Evolutionary conservation across 495 filamentous ascomycete species (phyloP).

Genomic region (Podospora bellae-mahoneyi): DNA sequence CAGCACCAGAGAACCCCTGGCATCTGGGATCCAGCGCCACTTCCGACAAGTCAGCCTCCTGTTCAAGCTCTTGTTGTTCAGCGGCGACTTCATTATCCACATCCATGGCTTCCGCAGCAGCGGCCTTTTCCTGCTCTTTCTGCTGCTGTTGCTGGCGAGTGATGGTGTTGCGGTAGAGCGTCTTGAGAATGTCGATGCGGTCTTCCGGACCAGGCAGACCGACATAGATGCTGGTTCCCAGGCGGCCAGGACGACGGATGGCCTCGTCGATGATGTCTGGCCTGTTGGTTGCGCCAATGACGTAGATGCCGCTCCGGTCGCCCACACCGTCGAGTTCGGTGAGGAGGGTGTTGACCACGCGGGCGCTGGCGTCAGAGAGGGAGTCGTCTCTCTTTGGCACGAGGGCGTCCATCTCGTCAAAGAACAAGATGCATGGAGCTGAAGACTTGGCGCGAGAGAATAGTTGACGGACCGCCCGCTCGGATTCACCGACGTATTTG

Average conservation of each 20-base stretch:
- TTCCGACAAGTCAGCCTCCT: conserved; percentile 44
- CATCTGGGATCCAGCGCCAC: conserved; percentile 67
- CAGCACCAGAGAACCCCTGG: conserved; percentile 85
- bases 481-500: conserved; percentile 94
- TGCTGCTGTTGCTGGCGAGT: conserved; percentile 38
- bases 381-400: conserved; percentile 80
- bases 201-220: conserved; percentile 78
- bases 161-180: conserved; percentile 66
- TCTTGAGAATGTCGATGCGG: conserved; percentile 79
- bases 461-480: conserved; percentile 87
- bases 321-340: conserved; percentile 90
- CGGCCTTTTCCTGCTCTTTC: conserved; percentile 19
- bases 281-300: conserved; percentile 91
- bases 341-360: conserved; percentile 94
- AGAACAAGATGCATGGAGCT: conserved; percentile 93
- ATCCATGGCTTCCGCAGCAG: conserved; percentile 24
- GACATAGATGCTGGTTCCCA: conserved; percentile 87
- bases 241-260: conserved; percentile 86
- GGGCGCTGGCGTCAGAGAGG: conserved; percentile 74
- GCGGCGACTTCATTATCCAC: conserved; percentile 8
- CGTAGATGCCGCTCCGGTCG: conserved; percentile 81
- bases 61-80: conserved; percentile 4
- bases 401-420: conserved; percentile 93
- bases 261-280: conserved; percentile 96
- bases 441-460: conserved; percentile 84